phyloP scores from a whole-genome alignment of 2,329 filamentous ascomycete species.

The Aspergillus ruber region DNA sequence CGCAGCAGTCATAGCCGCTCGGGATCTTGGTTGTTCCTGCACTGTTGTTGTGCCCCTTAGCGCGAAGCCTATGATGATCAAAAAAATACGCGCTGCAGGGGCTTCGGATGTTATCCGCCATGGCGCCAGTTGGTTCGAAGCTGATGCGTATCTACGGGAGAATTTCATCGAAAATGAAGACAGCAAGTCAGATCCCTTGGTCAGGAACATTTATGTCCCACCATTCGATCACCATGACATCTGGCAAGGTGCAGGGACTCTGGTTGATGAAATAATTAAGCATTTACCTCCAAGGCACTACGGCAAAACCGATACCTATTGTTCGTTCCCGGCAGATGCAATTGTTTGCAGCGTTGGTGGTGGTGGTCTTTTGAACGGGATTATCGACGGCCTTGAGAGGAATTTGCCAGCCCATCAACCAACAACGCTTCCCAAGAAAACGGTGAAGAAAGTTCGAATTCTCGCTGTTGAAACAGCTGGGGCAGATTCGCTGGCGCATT shows the following conservation, averaged over 20 bases:
- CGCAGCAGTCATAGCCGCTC: conserved; percentile 66
- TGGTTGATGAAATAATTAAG: conserved; percentile 30
- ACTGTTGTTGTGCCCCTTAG: conserved; percentile 66
- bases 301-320: neutral
- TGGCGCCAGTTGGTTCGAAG: conserved; percentile 62
- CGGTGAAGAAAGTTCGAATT: conserved; percentile 35
- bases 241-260: conserved; percentile 30
- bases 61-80: conserved; percentile 61
- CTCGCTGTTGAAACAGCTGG: conserved; percentile 69
- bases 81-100: conserved; percentile 60
- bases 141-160: conserved; percentile 58
- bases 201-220: conserved; percentile 27
- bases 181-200: neutral
- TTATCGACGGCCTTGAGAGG: conserved; percentile 56
- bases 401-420: conserved; percentile 15
- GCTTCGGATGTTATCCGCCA: conserved; percentile 57
- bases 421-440: neutral
- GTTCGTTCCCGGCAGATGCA: conserved; percentile 50
- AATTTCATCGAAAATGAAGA: conserved; percentile 30
- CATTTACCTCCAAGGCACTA: conserved; percentile 24
- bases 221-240: conserved; percentile 34
- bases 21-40: conserved; percentile 54
- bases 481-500: conserved; percentile 59
- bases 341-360: conserved; percentile 74
- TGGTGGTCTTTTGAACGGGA: conserved; percentile 68